These are phyloP conservation scores for Pichia sp. DNA, from an alignment of 1,139 yeast species.

Conservation along the genomic window DNA sequence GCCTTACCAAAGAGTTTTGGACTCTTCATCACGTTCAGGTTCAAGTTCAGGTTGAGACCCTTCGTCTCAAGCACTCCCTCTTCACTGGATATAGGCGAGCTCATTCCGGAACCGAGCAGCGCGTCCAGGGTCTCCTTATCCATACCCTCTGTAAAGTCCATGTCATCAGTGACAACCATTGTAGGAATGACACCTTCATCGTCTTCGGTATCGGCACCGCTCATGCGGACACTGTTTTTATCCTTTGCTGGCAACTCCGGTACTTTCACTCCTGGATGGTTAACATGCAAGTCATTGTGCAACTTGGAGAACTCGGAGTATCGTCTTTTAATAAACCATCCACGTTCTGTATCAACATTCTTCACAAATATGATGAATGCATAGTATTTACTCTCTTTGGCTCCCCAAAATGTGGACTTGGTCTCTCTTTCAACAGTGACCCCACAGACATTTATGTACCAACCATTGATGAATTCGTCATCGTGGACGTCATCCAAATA, in stretches of 20 bases:
- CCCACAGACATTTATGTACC: conserved; percentile 58
- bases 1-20: too few relatives aligned
- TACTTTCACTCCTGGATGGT: conserved; percentile 64
- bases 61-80: too few relatives aligned
- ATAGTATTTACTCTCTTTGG: conserved; percentile 24
- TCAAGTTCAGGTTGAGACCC: too few relatives aligned
- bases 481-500: conserved; percentile 19
- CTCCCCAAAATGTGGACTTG: conserved; percentile 20
- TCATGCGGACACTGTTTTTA: conserved; percentile 30
- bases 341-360: conserved; percentile 25
- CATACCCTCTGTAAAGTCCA: too few relatives aligned
- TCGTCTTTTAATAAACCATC: conserved; percentile 49
- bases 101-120: too few relatives aligned
- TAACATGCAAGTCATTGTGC: conserved; percentile 41
- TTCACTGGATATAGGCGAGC: too few relatives aligned
- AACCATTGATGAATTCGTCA: conserved; percentile 47
- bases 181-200: too few relatives aligned
- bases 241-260: conserved; percentile 59
- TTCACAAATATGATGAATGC: conserved; percentile 40
- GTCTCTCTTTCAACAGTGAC: conserved; percentile 33
- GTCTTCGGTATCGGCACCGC: too few relatives aligned
- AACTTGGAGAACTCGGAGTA: conserved; percentile 61
- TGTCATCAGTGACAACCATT: too few relatives aligned
- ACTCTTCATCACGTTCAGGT: too few relatives aligned
- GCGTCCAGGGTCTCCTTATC: conserved; percentile 9